Evolutionary conservation across 495 filamentous ascomycete species (phyloP).

Genomic region (Xylaria grammica): DNA sequence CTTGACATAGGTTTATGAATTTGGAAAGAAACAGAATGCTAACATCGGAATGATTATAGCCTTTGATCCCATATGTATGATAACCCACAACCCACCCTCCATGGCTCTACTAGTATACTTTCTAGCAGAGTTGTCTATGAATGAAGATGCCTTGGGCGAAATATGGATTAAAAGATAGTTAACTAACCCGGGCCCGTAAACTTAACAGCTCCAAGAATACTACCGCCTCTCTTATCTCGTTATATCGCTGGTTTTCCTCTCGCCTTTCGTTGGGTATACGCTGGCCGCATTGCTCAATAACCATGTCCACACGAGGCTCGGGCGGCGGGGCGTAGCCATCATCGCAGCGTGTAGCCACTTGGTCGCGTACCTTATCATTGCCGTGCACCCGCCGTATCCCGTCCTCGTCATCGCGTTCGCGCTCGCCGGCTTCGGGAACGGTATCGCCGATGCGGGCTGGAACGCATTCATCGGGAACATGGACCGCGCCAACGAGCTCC

Average conservation of each 20-base stretch:
- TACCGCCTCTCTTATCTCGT: slow-evolving; percentile 78
- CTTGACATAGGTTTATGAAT: background rate
- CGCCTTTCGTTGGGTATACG: slow-evolving; percentile 81
- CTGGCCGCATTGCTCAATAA: slow-evolving; percentile 76
- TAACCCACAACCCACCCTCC: slow-evolving; percentile 32
- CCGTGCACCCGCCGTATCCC: slow-evolving; percentile 75
- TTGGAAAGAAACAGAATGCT: slow-evolving; percentile 15
- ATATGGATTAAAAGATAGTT: too few relatives aligned
- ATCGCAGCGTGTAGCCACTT: slow-evolving; percentile 69
- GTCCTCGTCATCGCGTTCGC: slow-evolving; percentile 75
- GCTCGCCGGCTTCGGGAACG: slow-evolving; percentile 73
- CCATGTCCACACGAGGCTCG: slow-evolving; percentile 59
- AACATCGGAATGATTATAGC: slow-evolving; percentile 16
- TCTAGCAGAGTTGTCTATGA: background rate
- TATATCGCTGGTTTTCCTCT: slow-evolving; percentile 80
- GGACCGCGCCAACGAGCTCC: slow-evolving; percentile 68
- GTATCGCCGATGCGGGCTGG: slow-evolving; percentile 72
- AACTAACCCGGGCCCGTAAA: slow-evolving; percentile 3
- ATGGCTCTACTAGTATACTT: background rate
- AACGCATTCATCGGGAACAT: slow-evolving; percentile 86
- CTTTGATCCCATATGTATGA: slow-evolving; percentile 64
- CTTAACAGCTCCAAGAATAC: slow-evolving; percentile 59
- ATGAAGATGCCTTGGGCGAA: background rate
- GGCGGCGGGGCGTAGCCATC: slow-evolving; percentile 76
- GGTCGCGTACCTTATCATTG: slow-evolving; percentile 69